Percentiles rank a stretch among this genome's conserved stretches.
Conservation (phyloP, 2,329 filamentous ascomycete genomes). For the Cercospora sesami region DNA sequence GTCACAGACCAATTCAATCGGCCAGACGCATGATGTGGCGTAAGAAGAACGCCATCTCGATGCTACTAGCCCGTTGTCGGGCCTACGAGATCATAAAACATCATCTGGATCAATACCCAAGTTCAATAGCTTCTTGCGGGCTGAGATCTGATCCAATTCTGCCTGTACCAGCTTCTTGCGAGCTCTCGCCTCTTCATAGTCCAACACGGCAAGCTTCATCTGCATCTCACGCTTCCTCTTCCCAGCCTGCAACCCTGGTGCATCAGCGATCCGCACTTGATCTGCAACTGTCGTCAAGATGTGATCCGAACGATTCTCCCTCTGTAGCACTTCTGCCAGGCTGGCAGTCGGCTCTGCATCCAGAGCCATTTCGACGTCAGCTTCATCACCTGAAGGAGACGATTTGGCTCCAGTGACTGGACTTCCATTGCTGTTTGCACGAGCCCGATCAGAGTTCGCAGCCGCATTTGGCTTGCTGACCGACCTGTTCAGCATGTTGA, state of each 20-base stretch:
- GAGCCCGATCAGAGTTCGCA: background rate
- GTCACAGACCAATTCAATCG: background rate
- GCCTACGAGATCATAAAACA: background rate
- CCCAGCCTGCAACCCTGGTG: background rate
- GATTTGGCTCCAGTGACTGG: background rate
- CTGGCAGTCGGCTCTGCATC: background rate
- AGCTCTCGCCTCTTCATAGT: constrained; percentile 2
- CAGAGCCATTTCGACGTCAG: background rate
- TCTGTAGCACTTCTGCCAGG: background rate
- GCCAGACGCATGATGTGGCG: background rate
- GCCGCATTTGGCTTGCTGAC: background rate
- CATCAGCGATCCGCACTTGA: background rate
- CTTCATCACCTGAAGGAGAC: background rate
- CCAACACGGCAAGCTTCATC: background rate
- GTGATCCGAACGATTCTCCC: background rate
- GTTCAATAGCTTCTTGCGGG: background rate
- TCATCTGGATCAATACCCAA: constrained; percentile 3
- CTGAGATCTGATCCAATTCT: background rate
- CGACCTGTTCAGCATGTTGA: background rate
- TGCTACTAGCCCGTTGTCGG: background rate
- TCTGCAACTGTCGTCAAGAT: background rate
- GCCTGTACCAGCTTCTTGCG: constrained; percentile 1
- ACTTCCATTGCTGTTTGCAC: background rate
- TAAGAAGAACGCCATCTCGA: background rate
- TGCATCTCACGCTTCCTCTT: background rate